Evolutionary conservation across 768 basidiomycete genomes (phyloP).

Genomic region (Auricularia sp.): DNA sequence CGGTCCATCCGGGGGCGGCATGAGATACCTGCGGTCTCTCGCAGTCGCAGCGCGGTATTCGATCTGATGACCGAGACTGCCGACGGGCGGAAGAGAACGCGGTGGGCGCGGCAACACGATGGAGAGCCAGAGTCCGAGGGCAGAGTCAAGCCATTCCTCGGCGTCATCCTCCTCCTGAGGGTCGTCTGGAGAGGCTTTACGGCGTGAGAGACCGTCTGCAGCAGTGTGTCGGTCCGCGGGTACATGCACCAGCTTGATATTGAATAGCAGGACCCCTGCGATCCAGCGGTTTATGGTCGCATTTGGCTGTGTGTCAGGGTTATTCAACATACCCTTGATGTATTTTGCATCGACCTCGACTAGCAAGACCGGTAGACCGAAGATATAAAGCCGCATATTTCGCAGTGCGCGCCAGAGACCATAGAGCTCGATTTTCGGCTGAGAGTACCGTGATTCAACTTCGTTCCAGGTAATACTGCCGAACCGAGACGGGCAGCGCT

Average conservation of each 20-base stretch:
- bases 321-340: constrained; percentile 30
- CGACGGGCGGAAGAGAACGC: no score
- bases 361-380: background rate
- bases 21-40: no score
- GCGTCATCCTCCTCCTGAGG: background rate
- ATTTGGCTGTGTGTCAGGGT: constrained; percentile 29
- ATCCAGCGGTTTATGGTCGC: constrained; percentile 35
- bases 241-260: constrained; percentile 29
- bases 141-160: background rate
- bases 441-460: constrained; percentile 13
- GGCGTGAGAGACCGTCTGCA: constrained; percentile 16
- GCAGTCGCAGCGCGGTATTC: no score
- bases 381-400: no score
- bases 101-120: no score
- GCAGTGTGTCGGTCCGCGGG: constrained; percentile 16
- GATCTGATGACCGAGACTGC: no score
- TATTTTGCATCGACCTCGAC: constrained; percentile 24
- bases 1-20: no score
- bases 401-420: constrained; percentile 12
- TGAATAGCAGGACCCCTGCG: constrained; percentile 27
- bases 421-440: constrained; percentile 20
- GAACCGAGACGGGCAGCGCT: constrained; percentile 15
- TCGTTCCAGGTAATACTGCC: constrained; percentile 30
- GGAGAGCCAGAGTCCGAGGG: no score
- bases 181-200: constrained; percentile 3